Evolutionary conservation across 768 basidiomycete species (phyloP), one percentile per base, ranked within the genome.

Genomic region (Russula vinacea): DNA sequence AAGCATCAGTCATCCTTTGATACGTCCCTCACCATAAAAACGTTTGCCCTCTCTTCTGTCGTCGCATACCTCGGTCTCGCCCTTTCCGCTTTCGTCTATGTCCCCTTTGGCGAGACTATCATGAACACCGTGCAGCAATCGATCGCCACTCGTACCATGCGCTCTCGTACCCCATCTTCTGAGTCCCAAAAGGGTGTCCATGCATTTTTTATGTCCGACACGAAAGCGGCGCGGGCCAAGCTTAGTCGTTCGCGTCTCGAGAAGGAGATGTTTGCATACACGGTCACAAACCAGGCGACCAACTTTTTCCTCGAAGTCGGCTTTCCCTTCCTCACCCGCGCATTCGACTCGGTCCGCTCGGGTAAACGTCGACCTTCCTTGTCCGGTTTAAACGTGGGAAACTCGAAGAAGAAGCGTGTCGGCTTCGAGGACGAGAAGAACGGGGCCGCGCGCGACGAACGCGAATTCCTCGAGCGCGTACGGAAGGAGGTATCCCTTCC

Each of bases 31-130:
- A 94, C 94, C 17, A 78, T 90, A 72, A 99, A 98, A 75, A 89
- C 91, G 3, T 99, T 98, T 72, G 85, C 89, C 1, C 81, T 98
- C 59, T 88, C 89, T 37, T 86, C 90, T 0, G 83, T 98, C 71
- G 93, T 95, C 22, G 90, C 96, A 0, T 98, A 95, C 73, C 85
- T 94, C 56, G 89, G 90, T 45, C 83, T 99, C n/a, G 86, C 84
- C 7, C 84, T 98, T 17, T 92, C 89, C n/a, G 94, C 95, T 17
- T 98, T 94, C 71, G 84, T 97, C 56, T 99, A 98, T 73, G 91
- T 96, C 5, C 94, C 94, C 0, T 97, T 95, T 67, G 94, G 94
- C 33, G 89, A 89, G 72, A 82, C 83, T 57, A 85, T 93, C 66
- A 93, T 94, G 90, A 77, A 80, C 9, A 72, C 79, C 56, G 77